Evolutionary conservation across 306 rosid species (phyloP), one percentile per base, ranked within the genome.

Genomic region (Quercus aquifolioides): DNA sequence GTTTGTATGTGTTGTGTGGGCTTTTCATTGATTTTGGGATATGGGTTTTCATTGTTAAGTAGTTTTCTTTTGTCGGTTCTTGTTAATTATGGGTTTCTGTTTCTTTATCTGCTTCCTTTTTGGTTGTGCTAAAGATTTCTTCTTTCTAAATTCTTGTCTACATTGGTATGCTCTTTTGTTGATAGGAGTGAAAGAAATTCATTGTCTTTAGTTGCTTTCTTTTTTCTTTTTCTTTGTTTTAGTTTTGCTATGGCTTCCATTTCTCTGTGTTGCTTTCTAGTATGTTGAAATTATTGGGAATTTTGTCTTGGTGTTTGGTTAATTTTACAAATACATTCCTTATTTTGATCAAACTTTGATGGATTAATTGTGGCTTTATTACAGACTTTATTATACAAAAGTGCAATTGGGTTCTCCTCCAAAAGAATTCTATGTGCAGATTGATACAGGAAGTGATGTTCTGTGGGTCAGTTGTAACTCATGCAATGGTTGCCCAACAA

Each of bases 371-470:
- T 77, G 85, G 67, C 49, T 21, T 46, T 84, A 51, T 67, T 85
- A 49, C 83, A 93, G 98, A 92, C 94, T 96, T 15, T 93, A 96
- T 84, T 96, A 68, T 85, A 90, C 99, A 13, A 90, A 78, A 79
- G 91, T 96, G 76, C 90, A 85, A 82, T 79, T 96, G 83, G 99
- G 99, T 57, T 85, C 94, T 87, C 99, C 99, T 78, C 92, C 99
- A 31, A 91, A 75, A 28, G 98, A 93, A 54, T 96, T 90, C 77
- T 64, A 84, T 76, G 98, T 96, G 84, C 99, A 96, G 87, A 93
- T 96, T 88, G 99, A 96, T 76, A 96, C 99, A 4, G 98, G 99
- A 46, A 96, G 98, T 87, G 98, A 96, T 87, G 97, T 96, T 82
- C 86, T 93, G 62, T 96, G 99, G 98, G 94, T 96, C 76, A 81